A percentile compares a stretch with the other conserved stretches of the same genome.
Conservation (phyloP, 768 basidiomycete species). For the Pleurotus djamor region DNA sequence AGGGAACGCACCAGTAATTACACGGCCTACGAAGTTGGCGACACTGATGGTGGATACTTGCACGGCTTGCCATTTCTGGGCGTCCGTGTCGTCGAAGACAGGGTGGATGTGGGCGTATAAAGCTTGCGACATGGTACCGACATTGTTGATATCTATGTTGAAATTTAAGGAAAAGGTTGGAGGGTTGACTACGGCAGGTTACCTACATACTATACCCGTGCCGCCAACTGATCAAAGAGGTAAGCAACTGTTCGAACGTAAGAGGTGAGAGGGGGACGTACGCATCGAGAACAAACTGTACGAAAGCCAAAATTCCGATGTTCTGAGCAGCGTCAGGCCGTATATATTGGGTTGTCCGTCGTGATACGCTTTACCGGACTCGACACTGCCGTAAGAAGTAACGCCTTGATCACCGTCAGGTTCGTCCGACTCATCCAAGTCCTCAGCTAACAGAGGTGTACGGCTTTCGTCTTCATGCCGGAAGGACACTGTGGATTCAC, state of each 20-base stretch:
- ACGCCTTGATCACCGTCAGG: conserved; percentile 12
- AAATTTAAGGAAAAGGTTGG: neutral
- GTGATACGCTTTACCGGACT: neutral
- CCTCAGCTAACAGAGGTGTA: conserved; percentile 7
- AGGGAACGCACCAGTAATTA: conserved; percentile 59
- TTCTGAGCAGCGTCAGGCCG: conserved; percentile 15
- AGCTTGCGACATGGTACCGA: conserved; percentile 69
- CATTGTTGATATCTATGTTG: conserved; percentile 72
- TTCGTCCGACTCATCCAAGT: neutral
- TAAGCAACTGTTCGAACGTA: neutral
- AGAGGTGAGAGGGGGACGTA: conserved; percentile 28
- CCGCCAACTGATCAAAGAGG: conserved; percentile 50
- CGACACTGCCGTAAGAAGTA: neutral
- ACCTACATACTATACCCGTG: conserved; percentile 73
- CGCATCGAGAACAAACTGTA: conserved; percentile 53
- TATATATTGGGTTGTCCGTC: conserved; percentile 17
- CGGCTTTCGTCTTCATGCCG: conserved; percentile 8
- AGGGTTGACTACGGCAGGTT: conserved; percentile 9
- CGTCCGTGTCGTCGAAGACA: conserved; percentile 63
- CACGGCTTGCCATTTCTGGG: conserved; percentile 74
- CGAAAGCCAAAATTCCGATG: conserved; percentile 25
- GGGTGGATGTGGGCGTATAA: conserved; percentile 60
- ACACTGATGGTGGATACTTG: conserved; percentile 85
- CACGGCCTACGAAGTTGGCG: conserved; percentile 78
- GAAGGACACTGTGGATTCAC: conserved; percentile 14